phyloP scores from a whole-genome alignment of 2,329 filamentous ascomycete species.

The Aureobasidium leucospermi region DNA sequence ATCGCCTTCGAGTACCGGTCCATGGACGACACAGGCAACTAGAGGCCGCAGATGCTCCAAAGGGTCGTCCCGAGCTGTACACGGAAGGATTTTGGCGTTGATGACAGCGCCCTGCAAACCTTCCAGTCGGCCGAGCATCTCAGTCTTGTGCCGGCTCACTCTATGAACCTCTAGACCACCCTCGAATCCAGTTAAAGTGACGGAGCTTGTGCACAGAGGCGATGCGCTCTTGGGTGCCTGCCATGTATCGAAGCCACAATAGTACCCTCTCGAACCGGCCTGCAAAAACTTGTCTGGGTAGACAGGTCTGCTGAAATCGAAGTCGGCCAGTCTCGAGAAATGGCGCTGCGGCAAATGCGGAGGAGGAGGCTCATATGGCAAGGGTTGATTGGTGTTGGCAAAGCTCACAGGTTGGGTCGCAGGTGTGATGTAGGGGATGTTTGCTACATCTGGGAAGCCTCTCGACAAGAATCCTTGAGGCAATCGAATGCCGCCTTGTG shows the following conservation, averaged over 20 bases:
- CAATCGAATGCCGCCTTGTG: slow-evolving; percentile 11
- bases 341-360: slow-evolving; percentile 30
- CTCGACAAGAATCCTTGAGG: slow-evolving; percentile 4
- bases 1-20: slow-evolving; percentile 50
- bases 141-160: slow-evolving; percentile 64
- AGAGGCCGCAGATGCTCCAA: slow-evolving; percentile 58
- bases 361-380: slow-evolving; percentile 24
- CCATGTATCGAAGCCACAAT: slow-evolving; percentile 73
- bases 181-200: slow-evolving; percentile 71
- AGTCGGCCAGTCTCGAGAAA: slow-evolving; percentile 26
- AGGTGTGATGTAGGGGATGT: neutral
- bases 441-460: neutral
- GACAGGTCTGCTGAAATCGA: slow-evolving; percentile 21
- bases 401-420: slow-evolving; percentile 2
- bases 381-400: slow-evolving; percentile 16
- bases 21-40: slow-evolving; percentile 73
- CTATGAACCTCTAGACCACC: slow-evolving; percentile 70
- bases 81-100: slow-evolving; percentile 74
- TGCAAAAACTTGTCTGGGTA: slow-evolving; percentile 27
- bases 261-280: slow-evolving; percentile 53
- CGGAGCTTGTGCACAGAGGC: slow-evolving; percentile 39
- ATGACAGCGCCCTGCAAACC: slow-evolving; percentile 73
- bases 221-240: slow-evolving; percentile 30
- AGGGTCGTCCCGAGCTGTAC: slow-evolving; percentile 49
- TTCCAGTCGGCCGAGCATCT: slow-evolving; percentile 62